A percentile compares a stretch with the other conserved stretches of the same genome.
Evolutionary conservation across 495 filamentous ascomycete genomes (phyloP).

Genomic region (Thermothielavioides terrestris): DNA sequence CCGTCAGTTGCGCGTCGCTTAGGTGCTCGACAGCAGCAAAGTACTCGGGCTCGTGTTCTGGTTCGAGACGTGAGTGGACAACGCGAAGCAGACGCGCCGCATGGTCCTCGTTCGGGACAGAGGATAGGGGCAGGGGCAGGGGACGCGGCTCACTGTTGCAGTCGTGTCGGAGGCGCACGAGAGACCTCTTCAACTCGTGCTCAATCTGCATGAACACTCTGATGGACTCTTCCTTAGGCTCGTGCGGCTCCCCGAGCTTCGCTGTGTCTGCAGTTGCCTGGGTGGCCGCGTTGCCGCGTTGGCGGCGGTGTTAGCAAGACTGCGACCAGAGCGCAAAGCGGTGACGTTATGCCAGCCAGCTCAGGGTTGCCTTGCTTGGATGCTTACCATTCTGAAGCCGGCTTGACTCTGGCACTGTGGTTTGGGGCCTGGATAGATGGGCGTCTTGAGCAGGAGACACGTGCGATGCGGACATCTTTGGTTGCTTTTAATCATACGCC

Average conservation of each 20-base stretch:
- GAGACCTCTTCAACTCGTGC: constrained; percentile 39
- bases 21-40: constrained; percentile 41
- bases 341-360: too few relatives aligned
- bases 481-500: too few relatives aligned
- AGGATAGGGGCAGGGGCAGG: neutral
- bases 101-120: too few relatives aligned
- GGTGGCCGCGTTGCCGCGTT: neutral
- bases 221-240: constrained; percentile 45
- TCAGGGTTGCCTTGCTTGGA: neutral
- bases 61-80: neutral
- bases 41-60: constrained; percentile 41
- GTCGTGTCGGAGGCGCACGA: constrained; percentile 43
- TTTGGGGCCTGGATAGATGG: too few relatives aligned
- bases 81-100: too few relatives aligned
- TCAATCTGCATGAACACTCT: constrained; percentile 42
- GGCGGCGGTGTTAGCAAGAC: too few relatives aligned
- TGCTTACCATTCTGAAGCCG: neutral
- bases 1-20: constrained; percentile 37
- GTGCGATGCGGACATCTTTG: too few relatives aligned
- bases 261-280: constrained; percentile 48
- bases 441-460: too few relatives aligned
- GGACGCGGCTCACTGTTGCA: constrained; percentile 14
- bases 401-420: neutral
- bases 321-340: too few relatives aligned
- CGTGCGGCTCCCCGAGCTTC: constrained; percentile 37